Base-by-base conservation (phyloP, 2,329 filamentous ascomycete species). In the Boeremia exigua region DNA sequence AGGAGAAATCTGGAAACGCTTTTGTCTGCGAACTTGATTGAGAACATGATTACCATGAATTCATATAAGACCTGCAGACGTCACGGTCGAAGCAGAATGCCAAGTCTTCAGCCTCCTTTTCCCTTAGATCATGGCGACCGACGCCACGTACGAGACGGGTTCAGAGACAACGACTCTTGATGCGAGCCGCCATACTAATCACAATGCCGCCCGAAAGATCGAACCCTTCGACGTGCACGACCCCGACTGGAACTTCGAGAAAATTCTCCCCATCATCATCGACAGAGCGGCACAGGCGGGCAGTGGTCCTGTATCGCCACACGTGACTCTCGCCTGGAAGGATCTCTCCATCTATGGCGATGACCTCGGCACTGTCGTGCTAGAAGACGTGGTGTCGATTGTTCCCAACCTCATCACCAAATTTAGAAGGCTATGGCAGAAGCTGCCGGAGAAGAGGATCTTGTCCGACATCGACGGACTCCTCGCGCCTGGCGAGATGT, bases 391-490 rank as follows among this genome's bases (percentile, higher is more conserved):
- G 2, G 2, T 28, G 1, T 40, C 38, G 19, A 40, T 40, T n/a
- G 5, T 40, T n/a, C 14, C 38, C 15, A 6, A 28, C 15, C 25
- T 23, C 11, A n/a, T 40, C 19, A 15, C 38, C 25, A 40, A 28
- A 6, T 23, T 40, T 23, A 40, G 38, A 15, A 40, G 38, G 23
- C 23, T 40, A 27, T 40, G 38, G 38, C 19, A 27, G 14, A 37
- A 28, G 12, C 29, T 15, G 19, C 48, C 15, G 9, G 39, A 52
- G 14, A 52, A 34, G 33, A 37, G 10, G 9, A 86, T 95, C 40
- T 77, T 95, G 27, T 80, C 89, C 56, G 79, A 82, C 56, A 92
- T 91, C 75, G 80, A 79, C 46, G 88, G 75, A 40, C 65, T 77
- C 0, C 19, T 40, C 14, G 38, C 38, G 14, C 38, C 38, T 14